Evolutionary conservation across 345 rosid genomes (phyloP).

Genomic region (Heritiera littoralis): DNA sequence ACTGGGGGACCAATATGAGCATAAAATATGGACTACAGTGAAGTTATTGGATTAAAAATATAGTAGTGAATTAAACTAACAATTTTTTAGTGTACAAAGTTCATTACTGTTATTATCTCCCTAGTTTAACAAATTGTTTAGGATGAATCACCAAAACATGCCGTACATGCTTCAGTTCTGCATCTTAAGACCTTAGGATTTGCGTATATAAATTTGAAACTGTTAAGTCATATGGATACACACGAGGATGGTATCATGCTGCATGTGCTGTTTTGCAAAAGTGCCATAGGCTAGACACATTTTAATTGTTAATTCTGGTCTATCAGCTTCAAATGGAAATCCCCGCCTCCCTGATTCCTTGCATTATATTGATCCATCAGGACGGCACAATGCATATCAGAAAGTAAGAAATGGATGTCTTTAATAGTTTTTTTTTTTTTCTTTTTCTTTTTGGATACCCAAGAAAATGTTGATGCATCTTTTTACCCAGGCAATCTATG

Average conservation of each 20-base stretch:
- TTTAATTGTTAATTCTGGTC: conserved; percentile 24
- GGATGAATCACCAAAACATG: neutral
- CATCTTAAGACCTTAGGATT: neutral
- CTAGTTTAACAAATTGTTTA: neutral
- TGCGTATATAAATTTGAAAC: neutral
- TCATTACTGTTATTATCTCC: neutral
- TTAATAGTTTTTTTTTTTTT: neutral
- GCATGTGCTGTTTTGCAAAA: neutral
- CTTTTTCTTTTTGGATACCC: neutral
- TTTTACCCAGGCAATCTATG: conserved; percentile 65
- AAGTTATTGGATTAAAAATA: neutral
- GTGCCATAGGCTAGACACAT: neutral
- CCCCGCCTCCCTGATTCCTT: conserved; percentile 88
- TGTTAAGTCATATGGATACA: neutral
- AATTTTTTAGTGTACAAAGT: neutral
- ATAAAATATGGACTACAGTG: neutral
- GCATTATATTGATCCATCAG: conserved; percentile 78
- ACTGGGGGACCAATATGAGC: neutral
- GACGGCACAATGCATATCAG: conserved; percentile 72
- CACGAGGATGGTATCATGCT: neutral
- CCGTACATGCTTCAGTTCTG: neutral
- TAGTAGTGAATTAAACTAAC: neutral
- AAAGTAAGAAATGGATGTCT: conserved; percentile 41
- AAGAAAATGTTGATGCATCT: conserved; percentile 14
- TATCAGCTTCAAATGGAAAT: conserved; percentile 90